A percentile compares a stretch with the other conserved stretches of the same genome.
Conservation (phyloP, 2,329 filamentous ascomycete species). For the Ceratocystis cacaofunesta region DNA sequence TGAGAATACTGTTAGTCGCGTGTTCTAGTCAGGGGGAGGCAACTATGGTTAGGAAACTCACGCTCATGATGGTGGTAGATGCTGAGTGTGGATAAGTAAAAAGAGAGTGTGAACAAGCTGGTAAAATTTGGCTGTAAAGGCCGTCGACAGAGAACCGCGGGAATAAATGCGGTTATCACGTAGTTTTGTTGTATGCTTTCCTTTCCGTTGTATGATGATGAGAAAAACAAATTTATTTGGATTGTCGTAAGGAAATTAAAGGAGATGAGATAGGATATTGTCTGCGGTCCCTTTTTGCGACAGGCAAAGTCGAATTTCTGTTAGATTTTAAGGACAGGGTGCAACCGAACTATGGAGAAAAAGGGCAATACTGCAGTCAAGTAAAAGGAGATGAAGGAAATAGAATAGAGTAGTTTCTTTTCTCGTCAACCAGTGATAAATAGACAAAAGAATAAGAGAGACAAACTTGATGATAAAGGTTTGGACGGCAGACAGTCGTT, state of each 20-base stretch:
- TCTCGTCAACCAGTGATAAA: slow-evolving; percentile 16
- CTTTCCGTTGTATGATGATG: background rate
- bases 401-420: background rate
- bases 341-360: background rate
- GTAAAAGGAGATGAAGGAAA: background rate
- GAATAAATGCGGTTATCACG: background rate
- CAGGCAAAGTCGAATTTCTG: background rate
- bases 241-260: slow-evolving; percentile 13
- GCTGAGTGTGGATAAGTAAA: background rate
- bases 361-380: background rate
- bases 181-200: background rate
- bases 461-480: background rate
- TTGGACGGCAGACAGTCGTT: background rate
- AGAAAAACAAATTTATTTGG: background rate
- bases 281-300: background rate
- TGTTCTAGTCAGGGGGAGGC: background rate
- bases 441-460: slow-evolving; percentile 1
- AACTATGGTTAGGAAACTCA: background rate
- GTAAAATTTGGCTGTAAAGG: background rate
- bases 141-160: background rate
- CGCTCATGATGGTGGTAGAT: slow-evolving; percentile 10
- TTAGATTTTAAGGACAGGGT: background rate
- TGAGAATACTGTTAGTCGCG: slow-evolving; percentile 9
- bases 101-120: background rate
- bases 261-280: slow-evolving; percentile 9